A percentile compares a stretch with the other conserved stretches of the same genome.
These are phyloP conservation scores for Blastomyces gilchristii DNA, from an alignment of 2,329 filamentous ascomycete species.

Conservation along the genomic window DNA sequence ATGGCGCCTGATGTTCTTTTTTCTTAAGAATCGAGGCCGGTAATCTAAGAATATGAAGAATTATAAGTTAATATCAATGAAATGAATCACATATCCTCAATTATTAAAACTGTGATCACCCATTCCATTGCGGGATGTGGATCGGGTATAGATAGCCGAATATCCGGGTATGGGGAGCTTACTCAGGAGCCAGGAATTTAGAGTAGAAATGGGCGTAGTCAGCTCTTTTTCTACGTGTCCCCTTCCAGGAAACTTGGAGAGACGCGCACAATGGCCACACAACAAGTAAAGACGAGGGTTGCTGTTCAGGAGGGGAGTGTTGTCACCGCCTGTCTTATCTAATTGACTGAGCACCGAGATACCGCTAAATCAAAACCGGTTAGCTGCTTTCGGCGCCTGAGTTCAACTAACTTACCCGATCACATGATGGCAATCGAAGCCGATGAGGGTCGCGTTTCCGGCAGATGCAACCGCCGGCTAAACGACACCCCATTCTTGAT, in stretches of 20 bases:
- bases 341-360: background rate
- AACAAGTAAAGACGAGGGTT: background rate
- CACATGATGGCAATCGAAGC: background rate
- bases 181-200: background rate
- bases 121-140: background rate
- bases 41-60: background rate
- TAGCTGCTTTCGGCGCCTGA: background rate
- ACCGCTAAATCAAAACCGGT: background rate
- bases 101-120: too few species aligned
- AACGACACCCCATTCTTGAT: background rate
- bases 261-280: background rate
- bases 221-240: background rate
- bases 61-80: background rate
- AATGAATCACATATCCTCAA: background rate
- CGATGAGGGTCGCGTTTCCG: too few species aligned
- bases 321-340: background rate
- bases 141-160: background rate
- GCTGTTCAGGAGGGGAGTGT: background rate
- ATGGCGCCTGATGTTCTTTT: slow-evolving; percentile 6
- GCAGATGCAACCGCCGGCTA: too few species aligned
- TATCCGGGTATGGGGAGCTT: background rate
- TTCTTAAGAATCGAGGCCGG: background rate
- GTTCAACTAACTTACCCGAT: background rate
- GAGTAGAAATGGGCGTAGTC: background rate
- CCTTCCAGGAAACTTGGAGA: background rate